Evolutionary conservation across 1,139 yeast species (phyloP).

Genomic region (Debaryomyces coudertii): DNA sequence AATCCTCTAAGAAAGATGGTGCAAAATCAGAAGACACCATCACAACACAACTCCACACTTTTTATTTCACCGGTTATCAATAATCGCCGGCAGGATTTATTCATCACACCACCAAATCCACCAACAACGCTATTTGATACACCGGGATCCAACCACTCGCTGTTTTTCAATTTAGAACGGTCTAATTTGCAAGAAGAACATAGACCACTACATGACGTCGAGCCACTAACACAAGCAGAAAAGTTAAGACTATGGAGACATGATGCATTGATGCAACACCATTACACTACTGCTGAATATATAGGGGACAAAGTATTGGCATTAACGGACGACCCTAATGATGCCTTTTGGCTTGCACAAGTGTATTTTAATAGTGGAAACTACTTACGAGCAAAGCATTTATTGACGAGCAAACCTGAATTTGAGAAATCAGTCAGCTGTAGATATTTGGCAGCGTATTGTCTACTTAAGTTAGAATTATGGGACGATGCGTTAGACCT

Average conservation of each 20-base stretch:
- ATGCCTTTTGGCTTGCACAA: slow-evolving; percentile 96
- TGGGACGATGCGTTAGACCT: slow-evolving; percentile 91
- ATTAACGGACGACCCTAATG: slow-evolving; percentile 82
- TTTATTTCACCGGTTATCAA: slow-evolving; percentile 63
- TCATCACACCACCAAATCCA: slow-evolving; percentile 61
- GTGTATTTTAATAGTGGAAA: slow-evolving; percentile 77
- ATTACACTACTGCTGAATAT: slow-evolving; percentile 85
- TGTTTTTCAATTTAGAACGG: slow-evolving; percentile 41
- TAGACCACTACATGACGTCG: slow-evolving; percentile 17
- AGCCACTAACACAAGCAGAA: slow-evolving; percentile 79
- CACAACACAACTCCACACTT: slow-evolving; percentile 62
- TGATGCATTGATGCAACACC: slow-evolving; percentile 92
- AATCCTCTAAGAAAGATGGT: slow-evolving; percentile 23
- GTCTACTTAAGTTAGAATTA: slow-evolving; percentile 69
- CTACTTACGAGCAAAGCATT: slow-evolving; percentile 75
- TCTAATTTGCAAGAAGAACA: slow-evolving; percentile 19
- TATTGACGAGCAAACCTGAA: slow-evolving; percentile 49
- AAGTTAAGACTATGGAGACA: slow-evolving; percentile 89
- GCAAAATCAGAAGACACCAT: slow-evolving; percentile 40
- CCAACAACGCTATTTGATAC: slow-evolving; percentile 44
- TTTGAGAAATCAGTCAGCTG: slow-evolving; percentile 64
- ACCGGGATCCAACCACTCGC: slow-evolving; percentile 46
- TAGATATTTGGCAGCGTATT: slow-evolving; percentile 78
- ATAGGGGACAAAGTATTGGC: slow-evolving; percentile 87
- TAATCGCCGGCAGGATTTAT: slow-evolving; percentile 49